phyloP scores from a whole-genome alignment of 441 rosid genomes.

The Isatis lusitanica region DNA sequence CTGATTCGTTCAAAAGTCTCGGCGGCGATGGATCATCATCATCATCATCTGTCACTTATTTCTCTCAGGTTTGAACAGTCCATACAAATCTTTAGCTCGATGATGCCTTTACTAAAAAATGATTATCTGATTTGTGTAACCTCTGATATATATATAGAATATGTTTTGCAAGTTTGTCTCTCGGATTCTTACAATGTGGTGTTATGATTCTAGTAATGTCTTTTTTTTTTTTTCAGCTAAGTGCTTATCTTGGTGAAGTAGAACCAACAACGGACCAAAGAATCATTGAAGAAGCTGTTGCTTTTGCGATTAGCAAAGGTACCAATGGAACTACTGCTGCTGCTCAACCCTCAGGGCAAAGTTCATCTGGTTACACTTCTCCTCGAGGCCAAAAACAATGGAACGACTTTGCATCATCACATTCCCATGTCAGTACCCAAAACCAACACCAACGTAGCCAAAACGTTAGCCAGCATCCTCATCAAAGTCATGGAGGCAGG shows the following conservation, averaged over 20 bases:
- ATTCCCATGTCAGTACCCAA: neutral
- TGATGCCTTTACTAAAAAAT: neutral
- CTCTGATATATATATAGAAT: neutral
- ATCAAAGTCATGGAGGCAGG: slow-evolving; percentile 43
- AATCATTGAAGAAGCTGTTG: no score
- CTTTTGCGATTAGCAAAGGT: neutral
- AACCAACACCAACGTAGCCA: neutral
- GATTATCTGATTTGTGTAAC: neutral
- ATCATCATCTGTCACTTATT: slow-evolving; percentile 33
- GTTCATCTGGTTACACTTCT: neutral
- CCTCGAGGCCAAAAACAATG: neutral
- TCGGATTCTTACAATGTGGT: neutral
- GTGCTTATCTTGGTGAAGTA: neutral
- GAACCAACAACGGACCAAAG: neutral
- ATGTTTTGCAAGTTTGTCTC: neutral
- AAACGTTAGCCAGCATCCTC: neutral
- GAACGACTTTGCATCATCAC: slow-evolving; percentile 1
- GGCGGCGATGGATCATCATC: slow-evolving; percentile 47
- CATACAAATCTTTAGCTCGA: neutral
- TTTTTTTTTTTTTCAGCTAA: slow-evolving; percentile 41
- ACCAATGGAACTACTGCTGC: neutral
- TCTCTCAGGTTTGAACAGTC: slow-evolving; percentile 33
- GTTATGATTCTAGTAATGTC: neutral
- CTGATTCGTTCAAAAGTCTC: slow-evolving; percentile 50
- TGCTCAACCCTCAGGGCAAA: neutral